phyloP scores from a whole-genome alignment of 441 rosid species.

The Populus trichocarpa region DNA sequence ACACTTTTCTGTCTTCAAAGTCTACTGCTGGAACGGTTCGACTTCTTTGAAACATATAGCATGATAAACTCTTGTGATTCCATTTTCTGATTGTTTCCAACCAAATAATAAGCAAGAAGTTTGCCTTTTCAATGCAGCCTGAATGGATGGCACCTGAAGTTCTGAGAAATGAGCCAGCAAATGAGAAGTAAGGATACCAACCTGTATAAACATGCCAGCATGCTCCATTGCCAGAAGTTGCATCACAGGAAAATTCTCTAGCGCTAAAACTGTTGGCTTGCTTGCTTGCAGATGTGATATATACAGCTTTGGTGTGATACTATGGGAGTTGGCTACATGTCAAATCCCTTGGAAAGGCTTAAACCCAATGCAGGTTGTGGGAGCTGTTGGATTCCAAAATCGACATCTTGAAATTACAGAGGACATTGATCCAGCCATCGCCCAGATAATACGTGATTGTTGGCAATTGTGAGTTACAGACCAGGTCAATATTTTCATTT shows the following conservation, averaged over 20 bases:
- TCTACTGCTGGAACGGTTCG: constrained; percentile 99
- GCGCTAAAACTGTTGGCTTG: constrained; percentile 17
- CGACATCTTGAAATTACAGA: constrained; percentile 85
- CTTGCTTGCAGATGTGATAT: constrained; percentile 81
- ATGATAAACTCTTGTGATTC: background rate
- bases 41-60: background rate
- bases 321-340: constrained; percentile 89
- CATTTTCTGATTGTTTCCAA: constrained; percentile 4
- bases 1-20: constrained; percentile 89
- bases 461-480: constrained; percentile 75
- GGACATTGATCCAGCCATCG: constrained; percentile 61
- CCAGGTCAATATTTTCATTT: background rate
- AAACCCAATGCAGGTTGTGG: constrained; percentile 99
- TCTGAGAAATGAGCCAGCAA: constrained; percentile 93
- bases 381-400: constrained; percentile 97
- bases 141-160: constrained; percentile 99
- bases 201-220: background rate
- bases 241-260: background rate
- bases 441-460: constrained; percentile 78
- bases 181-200: constrained; percentile 76
- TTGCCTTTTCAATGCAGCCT: constrained; percentile 59
- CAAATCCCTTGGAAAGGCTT: constrained; percentile 89
- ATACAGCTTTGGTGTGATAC: constrained; percentile 96
- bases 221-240: background rate
- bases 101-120: constrained; percentile 7